phyloP scores from a whole-genome alignment of 1,284 basidiomycete species.

The Flammula alnicola region DNA sequence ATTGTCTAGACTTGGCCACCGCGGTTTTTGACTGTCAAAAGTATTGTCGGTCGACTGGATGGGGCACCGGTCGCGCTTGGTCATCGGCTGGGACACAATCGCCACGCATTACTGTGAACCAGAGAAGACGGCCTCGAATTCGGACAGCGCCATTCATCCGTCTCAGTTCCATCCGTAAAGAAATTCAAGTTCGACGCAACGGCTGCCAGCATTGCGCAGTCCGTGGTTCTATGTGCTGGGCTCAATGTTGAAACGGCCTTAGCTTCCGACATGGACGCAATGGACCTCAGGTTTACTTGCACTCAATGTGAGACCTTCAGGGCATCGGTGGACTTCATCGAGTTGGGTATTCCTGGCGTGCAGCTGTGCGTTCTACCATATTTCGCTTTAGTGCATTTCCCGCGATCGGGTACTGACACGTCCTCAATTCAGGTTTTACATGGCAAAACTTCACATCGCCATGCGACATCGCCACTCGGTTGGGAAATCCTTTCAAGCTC shows the following conservation, averaged over 20 bases:
- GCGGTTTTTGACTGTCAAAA: constrained; percentile 10
- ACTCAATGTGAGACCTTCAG: not conserved
- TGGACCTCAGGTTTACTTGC: constrained; percentile 33
- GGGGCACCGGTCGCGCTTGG: not conserved
- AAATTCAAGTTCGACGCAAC: not conserved
- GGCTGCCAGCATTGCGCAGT: constrained; percentile 33
- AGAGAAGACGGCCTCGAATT: not conserved
- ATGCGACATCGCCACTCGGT: not conserved
- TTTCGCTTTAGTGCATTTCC: not conserved
- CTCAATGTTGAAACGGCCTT: constrained; percentile 43
- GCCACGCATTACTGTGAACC: constrained; percentile 11
- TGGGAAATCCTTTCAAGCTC: constrained; percentile 8
- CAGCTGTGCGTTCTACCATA: constrained; percentile 4
- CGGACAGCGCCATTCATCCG: not conserved
- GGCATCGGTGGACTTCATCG: too few relatives aligned
- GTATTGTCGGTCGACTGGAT: not conserved
- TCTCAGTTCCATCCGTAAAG: not conserved
- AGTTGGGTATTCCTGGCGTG: constrained; percentile 13
- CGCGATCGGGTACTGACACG: not conserved
- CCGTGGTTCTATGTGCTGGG: constrained; percentile 40
- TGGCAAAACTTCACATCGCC: not conserved
- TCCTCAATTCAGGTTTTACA: not conserved
- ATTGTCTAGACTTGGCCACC: constrained; percentile 10
- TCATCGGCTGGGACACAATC: constrained; percentile 9
- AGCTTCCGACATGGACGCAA: constrained; percentile 44